Evolutionary conservation across 805 yeast genomes (phyloP), one percentile per base, ranked within the genome.

Genomic region (Zygosaccharomyces bisporus): DNA sequence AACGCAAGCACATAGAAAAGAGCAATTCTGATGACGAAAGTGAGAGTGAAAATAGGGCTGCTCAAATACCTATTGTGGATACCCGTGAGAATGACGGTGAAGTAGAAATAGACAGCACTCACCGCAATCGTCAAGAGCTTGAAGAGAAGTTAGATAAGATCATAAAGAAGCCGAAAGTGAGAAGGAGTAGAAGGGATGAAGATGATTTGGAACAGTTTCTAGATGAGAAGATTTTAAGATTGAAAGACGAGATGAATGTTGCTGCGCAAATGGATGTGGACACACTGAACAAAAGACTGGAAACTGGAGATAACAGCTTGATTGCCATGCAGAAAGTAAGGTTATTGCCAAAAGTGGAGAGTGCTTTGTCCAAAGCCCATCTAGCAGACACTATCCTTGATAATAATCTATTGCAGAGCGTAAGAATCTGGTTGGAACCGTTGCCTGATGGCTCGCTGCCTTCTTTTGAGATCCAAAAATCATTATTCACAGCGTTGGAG

Each of bases 401-500:
- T 70, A 93, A 93, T 64, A 93, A 93, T 65, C 67, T 93, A 56
- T 72, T 93, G 47, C 97, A 91, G 57, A 91, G 95, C 40, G 90
- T 93, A 20, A 77, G 98, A 55, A 82, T 88, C 63, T 93, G 99
- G 99, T 74, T 93, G 46, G 99, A 93, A 66, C 99, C 99, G 23
- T 74, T 93, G 56, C 99, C 99, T 3, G 98, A 95, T 72, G 95
- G 95, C 36, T 87, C 96, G 8, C 74, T 93, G 68, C 99, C 99
- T n/a, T 90, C 96, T 1, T 93, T 85, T 69, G 95, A 89, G 64
- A 91, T 93, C 53, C 99, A 93, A 65, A 87, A 84, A 64, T 90
- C 85, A 44, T 69, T 93, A 55, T 86, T 93, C 54, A 71, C 72
- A 14, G 84, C 95, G 29, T 69, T 93, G 45, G 74, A 77, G 24